These are phyloP conservation scores for Sarcomyxa edulis DNA, from an alignment of 768 basidiomycete genomes.

Conservation along the genomic window DNA sequence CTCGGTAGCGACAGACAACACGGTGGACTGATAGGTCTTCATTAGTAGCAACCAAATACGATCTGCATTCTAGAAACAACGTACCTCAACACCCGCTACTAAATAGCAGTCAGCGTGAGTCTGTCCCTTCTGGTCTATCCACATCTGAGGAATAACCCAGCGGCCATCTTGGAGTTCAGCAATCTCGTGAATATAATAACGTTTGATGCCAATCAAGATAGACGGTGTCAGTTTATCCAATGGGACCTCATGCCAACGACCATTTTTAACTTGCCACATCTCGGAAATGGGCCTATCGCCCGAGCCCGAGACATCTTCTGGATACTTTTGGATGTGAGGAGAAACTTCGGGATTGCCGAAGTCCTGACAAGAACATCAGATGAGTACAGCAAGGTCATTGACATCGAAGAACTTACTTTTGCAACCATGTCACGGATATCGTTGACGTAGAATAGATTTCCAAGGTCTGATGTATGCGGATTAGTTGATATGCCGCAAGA, in stretches of 20 bases:
- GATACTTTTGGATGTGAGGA: no score
- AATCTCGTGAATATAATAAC: slow-evolving; percentile 29
- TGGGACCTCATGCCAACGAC: slow-evolving; percentile 12
- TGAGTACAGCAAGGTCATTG: no score
- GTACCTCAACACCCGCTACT: neutral
- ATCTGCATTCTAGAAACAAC: neutral
- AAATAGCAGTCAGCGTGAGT: neutral
- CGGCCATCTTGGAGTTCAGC: neutral
- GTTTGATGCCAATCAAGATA: slow-evolving; percentile 17
- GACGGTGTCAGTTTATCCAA: slow-evolving; percentile 15
- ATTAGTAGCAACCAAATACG: neutral
- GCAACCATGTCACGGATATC: slow-evolving; percentile 18
- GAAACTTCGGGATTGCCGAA: no score
- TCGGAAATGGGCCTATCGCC: slow-evolving; percentile 20
- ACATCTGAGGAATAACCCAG: neutral
- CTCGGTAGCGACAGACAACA: neutral
- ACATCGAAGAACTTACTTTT: slow-evolving; percentile 14
- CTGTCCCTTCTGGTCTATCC: neutral
- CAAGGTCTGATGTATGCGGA: slow-evolving; percentile 16
- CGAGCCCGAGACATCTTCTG: no score
- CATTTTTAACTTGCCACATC: slow-evolving; percentile 25
- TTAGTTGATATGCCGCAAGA: slow-evolving; percentile 15
- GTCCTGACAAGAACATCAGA: no score
- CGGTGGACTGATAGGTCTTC: neutral
- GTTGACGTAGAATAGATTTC: slow-evolving; percentile 25